phyloP scores from a whole-genome alignment of 805 yeast species.

The Clavispora vitiphila region DNA sequence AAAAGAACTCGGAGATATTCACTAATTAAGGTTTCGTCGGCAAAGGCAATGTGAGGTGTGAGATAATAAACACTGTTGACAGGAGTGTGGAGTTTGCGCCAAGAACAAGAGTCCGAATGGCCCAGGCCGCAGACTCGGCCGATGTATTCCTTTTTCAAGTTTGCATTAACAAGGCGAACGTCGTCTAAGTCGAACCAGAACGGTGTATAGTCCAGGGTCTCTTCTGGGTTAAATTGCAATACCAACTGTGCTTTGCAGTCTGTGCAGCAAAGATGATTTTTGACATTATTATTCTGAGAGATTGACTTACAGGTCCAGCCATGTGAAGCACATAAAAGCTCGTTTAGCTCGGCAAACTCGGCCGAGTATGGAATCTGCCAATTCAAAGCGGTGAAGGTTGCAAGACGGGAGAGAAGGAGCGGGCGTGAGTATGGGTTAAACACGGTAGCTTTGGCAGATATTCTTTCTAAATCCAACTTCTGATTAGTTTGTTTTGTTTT shows the following conservation, averaged over 20 bases:
- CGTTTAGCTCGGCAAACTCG: conserved; percentile 28
- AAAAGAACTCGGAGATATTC: conserved; percentile 26
- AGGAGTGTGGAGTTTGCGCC: conserved; percentile 34
- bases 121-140: conserved; percentile 20
- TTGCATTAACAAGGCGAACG: conserved; percentile 19
- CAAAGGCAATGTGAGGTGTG: conserved; percentile 26
- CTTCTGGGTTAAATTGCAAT: conserved; percentile 22
- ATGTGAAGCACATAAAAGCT: conserved; percentile 43
- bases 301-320: conserved; percentile 50
- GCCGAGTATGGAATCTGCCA: conserved; percentile 37
- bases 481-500: conserved; percentile 20
- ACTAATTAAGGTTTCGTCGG: conserved; percentile 24
- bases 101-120: conserved; percentile 30
- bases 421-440: conserved; percentile 37
- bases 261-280: conserved; percentile 31
- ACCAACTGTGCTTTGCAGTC: conserved; percentile 26
- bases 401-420: conserved; percentile 35
- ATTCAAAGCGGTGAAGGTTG: conserved; percentile 40
- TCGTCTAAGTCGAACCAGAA: conserved; percentile 16
- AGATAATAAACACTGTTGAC: conserved; percentile 29
- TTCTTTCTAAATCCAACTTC: not conserved
- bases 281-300: conserved; percentile 15
- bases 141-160: conserved; percentile 22
- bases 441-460: conserved; percentile 4
- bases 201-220: conserved; percentile 10